These are phyloP conservation scores for Eragrostis tef DNA, from an alignment of 202 grass and related monocot genomes.

Conservation along the genomic window DNA sequence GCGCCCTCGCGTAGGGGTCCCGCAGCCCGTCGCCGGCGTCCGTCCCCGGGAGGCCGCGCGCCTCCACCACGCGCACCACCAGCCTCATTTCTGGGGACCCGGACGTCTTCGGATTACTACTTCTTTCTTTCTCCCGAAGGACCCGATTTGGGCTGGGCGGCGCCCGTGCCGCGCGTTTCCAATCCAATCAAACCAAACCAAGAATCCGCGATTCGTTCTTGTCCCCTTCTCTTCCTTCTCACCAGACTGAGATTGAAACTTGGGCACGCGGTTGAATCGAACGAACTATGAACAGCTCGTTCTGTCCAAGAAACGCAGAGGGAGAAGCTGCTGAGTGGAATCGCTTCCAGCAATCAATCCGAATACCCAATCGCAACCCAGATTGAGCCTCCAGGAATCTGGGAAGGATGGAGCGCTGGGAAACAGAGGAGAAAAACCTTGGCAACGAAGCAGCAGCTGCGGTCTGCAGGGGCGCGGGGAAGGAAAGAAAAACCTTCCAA, in stretches of 20 bases:
- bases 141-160: slow-evolving; percentile 19
- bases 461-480: not conserved
- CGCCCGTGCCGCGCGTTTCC: not conserved
- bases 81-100: slow-evolving; percentile 59
- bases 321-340: not conserved
- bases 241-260: not conserved
- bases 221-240: too few species aligned
- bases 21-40: slow-evolving; percentile 61
- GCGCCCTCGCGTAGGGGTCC: slow-evolving; percentile 74
- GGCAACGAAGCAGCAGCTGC: not conserved
- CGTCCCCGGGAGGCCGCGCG: slow-evolving; percentile 62
- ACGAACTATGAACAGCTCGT: not conserved
- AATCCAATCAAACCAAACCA: not conserved
- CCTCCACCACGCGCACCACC: slow-evolving; percentile 73
- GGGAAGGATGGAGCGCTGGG: not conserved
- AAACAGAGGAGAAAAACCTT: not conserved
- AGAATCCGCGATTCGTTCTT: not conserved
- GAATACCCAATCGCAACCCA: not conserved
- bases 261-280: not conserved
- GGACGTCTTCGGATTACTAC: not conserved
- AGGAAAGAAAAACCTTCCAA: not conserved
- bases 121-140: not conserved
- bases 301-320: not conserved
- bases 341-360: not conserved
- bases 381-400: not conserved